Evolutionary conservation across 192 early-diverging fungal species (phyloP), one percentile per base, ranked within the genome.

Genomic region (Paraglomus occultum): DNA sequence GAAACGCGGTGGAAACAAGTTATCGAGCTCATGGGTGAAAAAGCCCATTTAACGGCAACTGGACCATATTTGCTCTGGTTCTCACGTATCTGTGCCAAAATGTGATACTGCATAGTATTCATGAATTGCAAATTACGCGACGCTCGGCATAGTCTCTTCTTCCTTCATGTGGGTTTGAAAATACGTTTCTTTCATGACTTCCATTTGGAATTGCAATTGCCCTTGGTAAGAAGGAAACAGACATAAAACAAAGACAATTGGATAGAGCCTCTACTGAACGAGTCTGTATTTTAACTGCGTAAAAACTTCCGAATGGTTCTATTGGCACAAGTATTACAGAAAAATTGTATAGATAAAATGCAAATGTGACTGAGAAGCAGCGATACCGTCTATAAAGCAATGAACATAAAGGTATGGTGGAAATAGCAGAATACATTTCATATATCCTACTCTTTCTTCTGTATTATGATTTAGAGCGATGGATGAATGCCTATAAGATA

Each of bases 401-500:
- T n/a, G n/a, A 20, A 48, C 1, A 40, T 44, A 20, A 48, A 23
- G 14, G 43, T 1, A 15, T 15, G 44, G 1, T 14, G 14, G 43
- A 23, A 14, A 17, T 8, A 48, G 0, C 17, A 5, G 42, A 9
- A 23, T 9, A 40, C 5, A 3, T 9, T 22, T 17, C 59, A 61
- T 44, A 44, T 6, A 2, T 2, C 40, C 54, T 60, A n/a, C n/a
- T n/a, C n/a, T n/a, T n/a, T n/a, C n/a, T n/a, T n/a, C n/a, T n/a
- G n/a, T n/a, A n/a, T n/a, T n/a, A 78, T 68, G 77, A 75, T 42
- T 77, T 77, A 9, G 75, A 77, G 44, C 75, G 74, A 73, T 80
- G 76, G 23, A 80, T 80, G 64, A 80, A 80, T 40, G 79, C 59
- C 79, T 80, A 72, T 20, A 73, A n/a, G 15, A 43, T 42, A 61